phyloP scores from a whole-genome alignment of 306 rosid genomes.

The Inga oerstediana region DNA sequence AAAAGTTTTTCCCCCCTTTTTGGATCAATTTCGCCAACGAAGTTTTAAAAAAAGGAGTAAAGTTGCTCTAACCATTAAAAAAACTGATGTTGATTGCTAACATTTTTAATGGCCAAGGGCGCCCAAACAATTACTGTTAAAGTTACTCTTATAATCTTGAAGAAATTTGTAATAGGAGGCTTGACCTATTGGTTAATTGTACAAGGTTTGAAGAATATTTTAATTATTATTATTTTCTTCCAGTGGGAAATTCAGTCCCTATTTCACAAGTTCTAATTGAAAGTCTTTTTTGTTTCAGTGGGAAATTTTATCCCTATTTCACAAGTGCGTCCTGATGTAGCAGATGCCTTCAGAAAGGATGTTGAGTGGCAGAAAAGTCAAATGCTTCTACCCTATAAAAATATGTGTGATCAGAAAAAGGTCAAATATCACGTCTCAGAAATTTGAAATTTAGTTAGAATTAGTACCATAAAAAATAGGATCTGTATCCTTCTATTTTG shows the following conservation, averaged over 20 bases:
- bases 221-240: background rate
- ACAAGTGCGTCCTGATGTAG: slow-evolving; percentile 73
- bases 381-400: slow-evolving; percentile 77
- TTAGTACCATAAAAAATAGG: slow-evolving; percentile 27
- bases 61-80: too few species aligned
- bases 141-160: background rate
- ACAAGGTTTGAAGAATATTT: background rate
- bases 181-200: background rate
- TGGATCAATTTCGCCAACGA: too few species aligned
- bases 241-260: background rate
- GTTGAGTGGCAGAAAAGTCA: slow-evolving; percentile 63
- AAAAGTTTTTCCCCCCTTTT: too few species aligned
- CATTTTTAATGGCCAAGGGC: too few species aligned
- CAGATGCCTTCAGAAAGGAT: slow-evolving; percentile 69
- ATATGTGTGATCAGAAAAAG: slow-evolving; percentile 72
- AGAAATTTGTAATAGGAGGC: slow-evolving; percentile 10
- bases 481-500: slow-evolving; percentile 24
- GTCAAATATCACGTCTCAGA: slow-evolving; percentile 46
- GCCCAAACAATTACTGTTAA: background rate
- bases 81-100: too few species aligned
- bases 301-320: slow-evolving; percentile 78
- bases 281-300: slow-evolving; percentile 56
- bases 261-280: slow-evolving; percentile 24
- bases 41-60: too few species aligned
- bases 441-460: slow-evolving; percentile 32